Percentiles rank a stretch among this genome's conserved stretches.
phyloP scores from a whole-genome alignment of 2,329 filamentous ascomycete species.

The Penicillium brasilianum region DNA sequence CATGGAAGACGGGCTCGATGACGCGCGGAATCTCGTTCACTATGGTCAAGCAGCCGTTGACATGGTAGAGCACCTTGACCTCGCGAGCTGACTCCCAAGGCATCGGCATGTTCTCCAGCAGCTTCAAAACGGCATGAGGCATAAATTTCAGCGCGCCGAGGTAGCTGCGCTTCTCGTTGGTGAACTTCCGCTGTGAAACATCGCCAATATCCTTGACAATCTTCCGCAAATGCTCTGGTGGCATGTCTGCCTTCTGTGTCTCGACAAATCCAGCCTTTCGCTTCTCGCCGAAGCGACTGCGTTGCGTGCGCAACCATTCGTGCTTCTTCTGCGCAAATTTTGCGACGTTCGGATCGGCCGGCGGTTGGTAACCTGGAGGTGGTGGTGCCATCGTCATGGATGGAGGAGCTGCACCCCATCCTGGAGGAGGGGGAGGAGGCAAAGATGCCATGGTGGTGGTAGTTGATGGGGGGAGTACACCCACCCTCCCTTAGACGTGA shows the following conservation, averaged over 20 bases:
- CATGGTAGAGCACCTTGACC: slow-evolving; percentile 97
- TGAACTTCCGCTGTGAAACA: slow-evolving; percentile 99
- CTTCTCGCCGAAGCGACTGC: slow-evolving; percentile 95
- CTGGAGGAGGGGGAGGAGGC: slow-evolving; percentile 70
- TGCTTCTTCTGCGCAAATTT: slow-evolving; percentile 99
- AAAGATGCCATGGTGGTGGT: slow-evolving; percentile 60
- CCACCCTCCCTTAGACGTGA: slow-evolving; percentile 34
- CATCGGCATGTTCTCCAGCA: slow-evolving; percentile 99
- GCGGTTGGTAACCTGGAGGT: slow-evolving; percentile 82
- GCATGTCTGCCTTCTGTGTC: slow-evolving; percentile 98
- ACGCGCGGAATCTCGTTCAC: slow-evolving; percentile 97
- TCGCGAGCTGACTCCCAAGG: slow-evolving; percentile 96
- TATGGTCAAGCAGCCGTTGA: slow-evolving; percentile 94
- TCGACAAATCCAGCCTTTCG: slow-evolving; percentile 95
- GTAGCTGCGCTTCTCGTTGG: slow-evolving; percentile 97
- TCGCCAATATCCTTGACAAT: slow-evolving; percentile 98
- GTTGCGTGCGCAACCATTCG: slow-evolving; percentile 92
- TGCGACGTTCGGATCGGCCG: slow-evolving; percentile 79
- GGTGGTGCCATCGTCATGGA: slow-evolving; percentile 69
- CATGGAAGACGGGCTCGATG: slow-evolving; percentile 96
- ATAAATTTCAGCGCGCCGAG: slow-evolving; percentile 98
- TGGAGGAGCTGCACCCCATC: slow-evolving; percentile 63
- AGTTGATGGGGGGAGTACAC: slow-evolving; percentile 29
- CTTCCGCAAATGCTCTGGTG: slow-evolving; percentile 95
- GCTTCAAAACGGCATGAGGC: slow-evolving; percentile 96